Evolutionary conservation across 768 basidiomycete genomes (phyloP).

Genomic region (Phaffia australis): DNA sequence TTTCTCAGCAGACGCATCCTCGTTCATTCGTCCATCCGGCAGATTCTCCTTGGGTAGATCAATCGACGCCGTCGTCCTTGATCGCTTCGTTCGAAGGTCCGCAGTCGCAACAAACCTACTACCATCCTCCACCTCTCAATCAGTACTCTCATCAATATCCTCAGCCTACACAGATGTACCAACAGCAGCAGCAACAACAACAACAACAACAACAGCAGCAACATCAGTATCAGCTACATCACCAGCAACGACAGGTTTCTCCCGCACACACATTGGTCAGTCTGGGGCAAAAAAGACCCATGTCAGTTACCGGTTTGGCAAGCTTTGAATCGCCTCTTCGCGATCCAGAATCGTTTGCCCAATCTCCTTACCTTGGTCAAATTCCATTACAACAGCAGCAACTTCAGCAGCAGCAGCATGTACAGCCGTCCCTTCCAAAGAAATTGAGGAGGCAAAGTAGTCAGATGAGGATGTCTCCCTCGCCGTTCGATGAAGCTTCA

Average conservation of each 20-base stretch:
- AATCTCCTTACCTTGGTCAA: neutral
- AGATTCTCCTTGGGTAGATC: neutral
- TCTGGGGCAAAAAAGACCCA: constrained; percentile 9
- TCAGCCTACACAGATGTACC: neutral
- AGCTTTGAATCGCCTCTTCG: neutral
- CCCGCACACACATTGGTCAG: constrained; percentile 13
- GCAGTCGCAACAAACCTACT: neutral
- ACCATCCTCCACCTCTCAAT: neutral
- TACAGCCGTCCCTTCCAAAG: neutral
- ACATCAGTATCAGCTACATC: neutral
- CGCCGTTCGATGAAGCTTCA: neutral
- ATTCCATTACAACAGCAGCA: neutral
- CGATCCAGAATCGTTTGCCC: neutral
- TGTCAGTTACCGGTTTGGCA: too few relatives aligned
- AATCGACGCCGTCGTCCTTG: neutral
- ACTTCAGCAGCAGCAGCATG: neutral
- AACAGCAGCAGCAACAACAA: neutral
- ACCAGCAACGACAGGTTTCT: constrained; percentile 4
- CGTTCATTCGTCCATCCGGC: too few relatives aligned
- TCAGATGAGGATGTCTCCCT: neutral
- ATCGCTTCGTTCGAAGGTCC: neutral
- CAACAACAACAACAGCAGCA: neutral
- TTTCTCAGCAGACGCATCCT: too few relatives aligned
- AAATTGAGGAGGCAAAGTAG: constrained; percentile 1
- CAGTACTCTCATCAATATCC: neutral